Percentiles rank a stretch among this genome's conserved stretches.
Conservation (phyloP, 352 stramenopile species). For the Phytophthora brassicae region DNA sequence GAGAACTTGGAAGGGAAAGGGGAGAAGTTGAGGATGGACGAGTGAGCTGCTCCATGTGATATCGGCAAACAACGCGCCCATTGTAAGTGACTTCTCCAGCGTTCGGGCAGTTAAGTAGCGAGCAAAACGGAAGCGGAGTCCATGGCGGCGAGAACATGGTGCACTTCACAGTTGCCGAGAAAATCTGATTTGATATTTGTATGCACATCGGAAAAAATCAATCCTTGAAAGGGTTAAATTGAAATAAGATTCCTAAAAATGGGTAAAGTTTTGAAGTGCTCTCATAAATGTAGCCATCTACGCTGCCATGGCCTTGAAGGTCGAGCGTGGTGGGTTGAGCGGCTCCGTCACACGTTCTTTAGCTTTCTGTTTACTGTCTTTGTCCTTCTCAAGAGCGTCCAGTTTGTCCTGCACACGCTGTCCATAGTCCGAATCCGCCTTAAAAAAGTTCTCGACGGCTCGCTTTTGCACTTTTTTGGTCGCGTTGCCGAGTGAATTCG, state of each 20-base stretch:
- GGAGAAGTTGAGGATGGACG: neutral
- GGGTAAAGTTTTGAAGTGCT: neutral
- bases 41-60: conserved; percentile 1
- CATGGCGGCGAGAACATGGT: neutral
- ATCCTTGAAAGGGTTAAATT: no score
- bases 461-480: conserved; percentile 78
- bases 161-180: neutral
- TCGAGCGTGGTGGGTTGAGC: conserved; percentile 64
- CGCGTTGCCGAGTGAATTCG: conserved; percentile 76
- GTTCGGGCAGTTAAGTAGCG: neutral
- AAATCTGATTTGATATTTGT: neutral
- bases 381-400: conserved; percentile 28
- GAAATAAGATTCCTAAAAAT: no score
- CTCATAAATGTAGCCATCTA: neutral
- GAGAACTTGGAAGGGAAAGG: neutral
- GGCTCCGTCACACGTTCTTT: conserved; percentile 11
- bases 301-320: conserved; percentile 19
- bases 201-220: no score
- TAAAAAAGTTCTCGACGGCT: conserved; percentile 85
- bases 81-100: neutral
- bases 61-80: neutral
- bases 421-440: conserved; percentile 89
- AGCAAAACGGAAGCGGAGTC: neutral
- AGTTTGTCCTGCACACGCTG: conserved; percentile 80
- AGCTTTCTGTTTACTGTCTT: conserved; percentile 9